Percentiles rank a stretch among this genome's conserved stretches.
Conservation (phyloP, 2,329 filamentous ascomycete genomes). For the Xylaria sp. region DNA sequence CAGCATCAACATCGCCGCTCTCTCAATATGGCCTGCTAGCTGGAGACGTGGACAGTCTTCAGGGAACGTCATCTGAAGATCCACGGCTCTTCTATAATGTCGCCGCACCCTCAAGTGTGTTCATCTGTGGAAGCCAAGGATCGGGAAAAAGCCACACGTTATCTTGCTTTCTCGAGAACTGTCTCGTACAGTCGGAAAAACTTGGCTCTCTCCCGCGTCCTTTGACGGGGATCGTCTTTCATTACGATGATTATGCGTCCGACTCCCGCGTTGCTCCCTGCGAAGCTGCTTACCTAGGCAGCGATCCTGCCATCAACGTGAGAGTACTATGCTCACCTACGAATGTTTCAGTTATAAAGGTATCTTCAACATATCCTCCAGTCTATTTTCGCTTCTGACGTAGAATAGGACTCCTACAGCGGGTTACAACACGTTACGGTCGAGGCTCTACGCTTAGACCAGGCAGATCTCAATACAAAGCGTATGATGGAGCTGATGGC, state of each 20-base stretch:
- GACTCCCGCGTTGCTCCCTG: conserved; percentile 62
- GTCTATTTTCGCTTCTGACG: conserved; percentile 16
- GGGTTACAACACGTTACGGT: conserved; percentile 59
- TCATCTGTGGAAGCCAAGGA: conserved; percentile 73
- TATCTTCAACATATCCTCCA: conserved; percentile 29
- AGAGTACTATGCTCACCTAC: conserved; percentile 66
- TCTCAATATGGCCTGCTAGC: conserved; percentile 43
- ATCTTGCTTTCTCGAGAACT: conserved; percentile 67
- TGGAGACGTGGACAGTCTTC: conserved; percentile 25
- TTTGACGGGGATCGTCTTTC: conserved; percentile 71
- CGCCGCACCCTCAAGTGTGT: conserved; percentile 65
- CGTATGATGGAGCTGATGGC: conserved; percentile 72
- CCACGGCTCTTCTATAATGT: conserved; percentile 60
- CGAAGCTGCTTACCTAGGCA: conserved; percentile 68
- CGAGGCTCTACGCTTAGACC: conserved; percentile 61
- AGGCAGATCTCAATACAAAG: conserved; percentile 65
- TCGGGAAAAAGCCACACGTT: conserved; percentile 73
- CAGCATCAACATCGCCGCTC: conserved; percentile 23
- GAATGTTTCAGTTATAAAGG: conserved; percentile 58
- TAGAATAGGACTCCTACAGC: conserved; percentile 54
- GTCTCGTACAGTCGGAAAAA: conserved; percentile 56
- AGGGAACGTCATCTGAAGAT: conserved; percentile 35
- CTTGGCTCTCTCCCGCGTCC: conserved; percentile 57
- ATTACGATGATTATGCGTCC: conserved; percentile 69
- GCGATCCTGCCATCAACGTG: conserved; percentile 57